phyloP scores from a whole-genome alignment of 805 yeast species.

The Hanseniaspora meyeri region DNA sequence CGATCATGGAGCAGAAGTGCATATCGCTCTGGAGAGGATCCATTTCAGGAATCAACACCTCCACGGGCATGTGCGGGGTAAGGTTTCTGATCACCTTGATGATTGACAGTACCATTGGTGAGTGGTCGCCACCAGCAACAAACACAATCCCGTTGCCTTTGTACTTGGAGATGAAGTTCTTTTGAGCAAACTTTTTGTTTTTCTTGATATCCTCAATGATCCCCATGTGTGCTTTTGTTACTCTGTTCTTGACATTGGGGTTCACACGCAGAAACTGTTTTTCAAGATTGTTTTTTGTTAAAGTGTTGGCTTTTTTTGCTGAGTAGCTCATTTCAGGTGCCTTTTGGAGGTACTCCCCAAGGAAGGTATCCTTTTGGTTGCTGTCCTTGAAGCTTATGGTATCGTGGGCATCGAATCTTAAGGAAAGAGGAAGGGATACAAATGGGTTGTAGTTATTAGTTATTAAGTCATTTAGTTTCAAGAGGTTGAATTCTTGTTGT shows the following conservation, averaged over 20 bases:
- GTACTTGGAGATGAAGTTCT: neutral
- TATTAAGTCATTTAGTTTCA: neutral
- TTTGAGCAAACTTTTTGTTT: neutral
- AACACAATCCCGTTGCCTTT: constrained; percentile 40
- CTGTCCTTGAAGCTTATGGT: neutral
- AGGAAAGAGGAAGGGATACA: neutral
- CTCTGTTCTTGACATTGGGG: neutral
- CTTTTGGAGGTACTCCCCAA: neutral
- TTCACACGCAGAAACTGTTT: neutral
- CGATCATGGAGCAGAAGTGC: constrained; percentile 52
- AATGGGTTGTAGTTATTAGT: neutral
- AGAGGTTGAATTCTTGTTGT: neutral
- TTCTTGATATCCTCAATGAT: neutral
- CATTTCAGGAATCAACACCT: constrained; percentile 57
- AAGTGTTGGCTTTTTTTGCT: neutral
- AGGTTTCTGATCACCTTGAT: constrained; percentile 47
- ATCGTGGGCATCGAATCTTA: neutral
- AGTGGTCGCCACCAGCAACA: constrained; percentile 72
- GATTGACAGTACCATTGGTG: constrained; percentile 56
- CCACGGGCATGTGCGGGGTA: constrained; percentile 58
- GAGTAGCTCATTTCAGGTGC: neutral
- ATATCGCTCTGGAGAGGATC: constrained; percentile 38
- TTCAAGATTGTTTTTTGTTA: neutral
- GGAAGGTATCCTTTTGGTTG: neutral
- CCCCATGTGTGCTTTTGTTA: neutral